These are phyloP conservation scores for Hypericum perforatum DNA, from an alignment of 345 rosid species.

Conservation along the genomic window DNA sequence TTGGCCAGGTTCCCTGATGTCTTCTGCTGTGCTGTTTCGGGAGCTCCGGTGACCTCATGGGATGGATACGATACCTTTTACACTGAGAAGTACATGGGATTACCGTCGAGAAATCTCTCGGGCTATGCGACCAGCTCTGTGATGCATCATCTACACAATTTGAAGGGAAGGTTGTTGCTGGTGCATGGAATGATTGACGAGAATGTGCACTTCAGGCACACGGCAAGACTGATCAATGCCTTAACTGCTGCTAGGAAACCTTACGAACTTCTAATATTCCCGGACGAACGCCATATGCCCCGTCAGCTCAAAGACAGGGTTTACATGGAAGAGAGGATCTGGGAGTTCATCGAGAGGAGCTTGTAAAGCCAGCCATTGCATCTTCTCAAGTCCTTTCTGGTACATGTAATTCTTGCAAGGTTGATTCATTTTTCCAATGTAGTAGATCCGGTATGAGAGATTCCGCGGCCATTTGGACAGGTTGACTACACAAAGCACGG, in stretches of 20 bases:
- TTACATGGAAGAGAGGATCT: slow-evolving; percentile 90
- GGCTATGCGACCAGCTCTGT: slow-evolving; percentile 54
- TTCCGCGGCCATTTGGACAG: too few species aligned
- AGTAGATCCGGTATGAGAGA: background rate
- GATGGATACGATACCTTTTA: slow-evolving; percentile 91
- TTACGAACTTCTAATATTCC: slow-evolving; percentile 74
- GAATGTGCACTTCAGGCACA: slow-evolving; percentile 91
- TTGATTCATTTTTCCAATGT: background rate
- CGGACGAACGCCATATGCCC: slow-evolving; percentile 88
- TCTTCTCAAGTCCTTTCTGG: background rate
- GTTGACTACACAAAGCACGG: too few species aligned
- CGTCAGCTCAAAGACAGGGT: slow-evolving; percentile 46
- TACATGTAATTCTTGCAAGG: background rate
- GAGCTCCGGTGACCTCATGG: slow-evolving; percentile 96
- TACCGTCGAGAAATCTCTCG: slow-evolving; percentile 37
- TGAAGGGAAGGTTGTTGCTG: slow-evolving; percentile 56
- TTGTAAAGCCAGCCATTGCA: slow-evolving; percentile 30
- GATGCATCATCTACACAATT: slow-evolving; percentile 53
- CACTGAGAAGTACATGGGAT: slow-evolving; percentile 91
- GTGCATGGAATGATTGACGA: slow-evolving; percentile 97
- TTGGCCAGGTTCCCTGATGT: slow-evolving; percentile 56
- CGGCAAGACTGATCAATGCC: slow-evolving; percentile 78
- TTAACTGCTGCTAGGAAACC: slow-evolving; percentile 59
- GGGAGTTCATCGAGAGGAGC: slow-evolving; percentile 73
- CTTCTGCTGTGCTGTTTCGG: slow-evolving; percentile 63